phyloP scores from a whole-genome alignment of 2,329 filamentous ascomycete genomes.

The Graphilbum ipis-grandicollis region DNA sequence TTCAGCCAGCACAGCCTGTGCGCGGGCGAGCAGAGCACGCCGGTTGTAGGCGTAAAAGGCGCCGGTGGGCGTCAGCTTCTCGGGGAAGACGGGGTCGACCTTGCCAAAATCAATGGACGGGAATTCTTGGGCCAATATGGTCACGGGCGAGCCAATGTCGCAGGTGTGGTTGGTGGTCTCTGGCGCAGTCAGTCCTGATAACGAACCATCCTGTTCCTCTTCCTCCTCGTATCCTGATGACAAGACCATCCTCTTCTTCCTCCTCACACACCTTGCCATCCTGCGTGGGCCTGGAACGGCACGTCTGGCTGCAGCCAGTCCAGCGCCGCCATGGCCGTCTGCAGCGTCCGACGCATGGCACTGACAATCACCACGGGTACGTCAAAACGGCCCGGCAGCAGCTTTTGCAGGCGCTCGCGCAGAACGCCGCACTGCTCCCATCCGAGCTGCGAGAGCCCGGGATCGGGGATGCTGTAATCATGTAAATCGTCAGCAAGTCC shows the following conservation, averaged over 20 bases:
- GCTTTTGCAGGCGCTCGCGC: conserved; percentile 22
- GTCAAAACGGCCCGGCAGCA: conserved; percentile 23
- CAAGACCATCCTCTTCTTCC: too few species aligned
- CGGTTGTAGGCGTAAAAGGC: conserved; percentile 34
- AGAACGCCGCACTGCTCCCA: conserved; percentile 28
- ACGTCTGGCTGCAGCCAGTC: conserved; percentile 38
- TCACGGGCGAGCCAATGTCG: conserved; percentile 37
- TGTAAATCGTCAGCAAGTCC: conserved; percentile 16
- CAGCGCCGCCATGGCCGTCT: conserved; percentile 41
- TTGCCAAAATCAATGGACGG: conserved; percentile 36
- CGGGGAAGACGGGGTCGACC: conserved; percentile 43
- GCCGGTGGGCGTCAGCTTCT: conserved; percentile 35
- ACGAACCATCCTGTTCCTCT: conserved; percentile 3
- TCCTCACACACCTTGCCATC: conserved; percentile 39
- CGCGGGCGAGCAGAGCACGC: conserved; percentile 35
- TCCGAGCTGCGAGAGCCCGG: conserved; percentile 30
- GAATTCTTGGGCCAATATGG: conserved; percentile 27
- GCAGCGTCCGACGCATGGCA: conserved; percentile 47
- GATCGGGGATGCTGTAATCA: conserved; percentile 31
- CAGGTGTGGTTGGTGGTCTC: conserved; percentile 40
- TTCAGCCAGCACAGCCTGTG: conserved; percentile 27
- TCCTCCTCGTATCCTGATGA: background rate
- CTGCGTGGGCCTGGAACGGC: conserved; percentile 37
- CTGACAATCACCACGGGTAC: conserved; percentile 42
- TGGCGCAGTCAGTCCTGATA: conserved; percentile 10